Percentiles rank a stretch among this genome's conserved stretches.
phyloP scores from a whole-genome alignment of 2,329 filamentous ascomycete species.

The Ophiosphaerella herpotricha region DNA sequence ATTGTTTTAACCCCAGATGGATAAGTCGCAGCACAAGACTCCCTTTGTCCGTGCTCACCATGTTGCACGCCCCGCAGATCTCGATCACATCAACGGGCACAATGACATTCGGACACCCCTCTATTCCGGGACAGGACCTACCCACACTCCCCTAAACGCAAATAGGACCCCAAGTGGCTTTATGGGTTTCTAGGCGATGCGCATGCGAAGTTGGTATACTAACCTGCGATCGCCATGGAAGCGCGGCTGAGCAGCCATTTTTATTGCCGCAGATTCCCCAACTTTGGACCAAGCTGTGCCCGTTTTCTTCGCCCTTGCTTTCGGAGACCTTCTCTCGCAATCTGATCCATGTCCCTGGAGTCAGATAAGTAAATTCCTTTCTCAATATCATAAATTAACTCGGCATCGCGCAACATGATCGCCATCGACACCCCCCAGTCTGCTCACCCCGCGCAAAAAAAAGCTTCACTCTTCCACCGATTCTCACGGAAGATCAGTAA shows the following conservation, averaged over 20 bases:
- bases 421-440: conserved; percentile 13
- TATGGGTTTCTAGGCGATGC: not conserved
- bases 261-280: not conserved
- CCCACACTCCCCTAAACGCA: not conserved
- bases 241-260: no score
- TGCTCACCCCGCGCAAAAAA: conserved; percentile 12
- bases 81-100: not conserved
- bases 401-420: conserved; percentile 11
- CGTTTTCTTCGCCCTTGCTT: no score
- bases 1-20: no score
- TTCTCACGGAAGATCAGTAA: conserved; percentile 13
- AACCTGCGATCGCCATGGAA: no score
- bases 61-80: not conserved
- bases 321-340: no score
- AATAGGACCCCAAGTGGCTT: not conserved
- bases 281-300: not conserved
- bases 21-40: no score
- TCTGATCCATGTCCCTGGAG: no score
- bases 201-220: no score
- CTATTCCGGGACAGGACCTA: not conserved
- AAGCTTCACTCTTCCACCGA: conserved; percentile 24
- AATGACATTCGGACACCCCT: not conserved
- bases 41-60: not conserved
- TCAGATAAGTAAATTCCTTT: no score
- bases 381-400: not conserved